These are phyloP conservation scores for Saitozyma sp. DNA, from an alignment of 768 basidiomycete species.

Conservation along the genomic window DNA sequence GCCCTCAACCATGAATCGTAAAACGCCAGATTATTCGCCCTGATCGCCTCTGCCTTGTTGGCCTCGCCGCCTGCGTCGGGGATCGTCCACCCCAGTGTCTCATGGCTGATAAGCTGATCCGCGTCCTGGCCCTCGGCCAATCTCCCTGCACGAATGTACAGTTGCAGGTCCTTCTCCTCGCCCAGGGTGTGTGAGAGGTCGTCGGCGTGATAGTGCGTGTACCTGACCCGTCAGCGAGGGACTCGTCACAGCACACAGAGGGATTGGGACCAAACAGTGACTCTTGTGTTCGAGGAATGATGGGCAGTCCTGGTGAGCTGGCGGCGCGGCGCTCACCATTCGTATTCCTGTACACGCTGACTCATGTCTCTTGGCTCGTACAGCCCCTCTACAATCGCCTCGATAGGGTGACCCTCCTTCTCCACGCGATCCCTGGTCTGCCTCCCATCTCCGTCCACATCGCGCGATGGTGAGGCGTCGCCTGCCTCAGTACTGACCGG, in stretches of 20 bases:
- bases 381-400: conserved; percentile 61
- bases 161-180: conserved; percentile 45
- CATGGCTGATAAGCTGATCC: no score
- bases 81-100: no score
- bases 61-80: no score
- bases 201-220: conserved; percentile 36
- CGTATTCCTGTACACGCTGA: conserved; percentile 32
- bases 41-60: no score
- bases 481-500: background rate
- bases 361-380: conserved; percentile 40
- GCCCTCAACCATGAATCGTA: no score
- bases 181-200: conserved; percentile 34
- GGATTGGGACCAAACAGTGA: conserved; percentile 7
- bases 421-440: background rate
- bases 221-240: conserved; percentile 2
- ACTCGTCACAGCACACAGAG: background rate
- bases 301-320: no score
- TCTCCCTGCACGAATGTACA: conserved; percentile 37
- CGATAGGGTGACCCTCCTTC: conserved; percentile 58
- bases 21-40: no score
- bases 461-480: background rate
- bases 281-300: conserved; percentile 11
- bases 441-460: background rate
- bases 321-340: conserved; percentile 28
- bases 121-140: conserved; percentile 22